Evolutionary conservation across 2,329 filamentous ascomycete species (phyloP), one percentile per base, ranked within the genome.

Genomic region (Talaromyces sp.): DNA sequence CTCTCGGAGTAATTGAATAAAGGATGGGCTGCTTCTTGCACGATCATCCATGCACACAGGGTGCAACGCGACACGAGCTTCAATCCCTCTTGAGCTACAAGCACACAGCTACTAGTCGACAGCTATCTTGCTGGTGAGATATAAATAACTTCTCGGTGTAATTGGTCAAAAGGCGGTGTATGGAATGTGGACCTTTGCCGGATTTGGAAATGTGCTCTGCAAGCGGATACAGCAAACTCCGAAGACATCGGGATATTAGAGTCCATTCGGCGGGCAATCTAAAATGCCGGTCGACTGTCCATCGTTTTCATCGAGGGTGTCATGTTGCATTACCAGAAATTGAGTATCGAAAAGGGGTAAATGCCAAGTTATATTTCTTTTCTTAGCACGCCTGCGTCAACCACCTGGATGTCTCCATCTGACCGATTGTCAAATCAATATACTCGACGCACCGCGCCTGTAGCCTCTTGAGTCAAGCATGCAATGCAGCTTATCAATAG

Each of bases 311-410:
- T 47, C 56, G 31, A 47, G 35, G 19, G 47, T 63, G 50, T n/a
- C 37, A 63, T 39, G 61, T 63, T 63, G 27, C 61, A 57, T 57
- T 63, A 16, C 60, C 49, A 45, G 22, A 56, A n/a, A 45, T 68
- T 72, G 83, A n/a, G 85, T 83, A 63, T 87, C 86, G 52, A 85
- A 87, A 87, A 75, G 86, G 84, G 83, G 77, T 85, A 52, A 78
- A 81, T 7, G 72, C 79, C 0, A 64, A 68, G 31, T 73, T n/a
- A 31, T 45, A 41, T 31, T 1, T 43, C 3, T 43, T 59, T 41
- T 14, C 35, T 37, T n/a, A 59, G 56, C 43, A 45, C 27, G 27
- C 27, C 27, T 31, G 27, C 37, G 45, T 59, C 56, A 14, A 45
- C 33, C n/a, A 56, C n/a, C 31, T 39, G 11, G 10, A 5, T 56